Percentiles rank a stretch among this genome's conserved stretches.
phyloP scores from a whole-genome alignment of 208 protist genomes.

The Kentomonas sorsogonicus region DNA sequence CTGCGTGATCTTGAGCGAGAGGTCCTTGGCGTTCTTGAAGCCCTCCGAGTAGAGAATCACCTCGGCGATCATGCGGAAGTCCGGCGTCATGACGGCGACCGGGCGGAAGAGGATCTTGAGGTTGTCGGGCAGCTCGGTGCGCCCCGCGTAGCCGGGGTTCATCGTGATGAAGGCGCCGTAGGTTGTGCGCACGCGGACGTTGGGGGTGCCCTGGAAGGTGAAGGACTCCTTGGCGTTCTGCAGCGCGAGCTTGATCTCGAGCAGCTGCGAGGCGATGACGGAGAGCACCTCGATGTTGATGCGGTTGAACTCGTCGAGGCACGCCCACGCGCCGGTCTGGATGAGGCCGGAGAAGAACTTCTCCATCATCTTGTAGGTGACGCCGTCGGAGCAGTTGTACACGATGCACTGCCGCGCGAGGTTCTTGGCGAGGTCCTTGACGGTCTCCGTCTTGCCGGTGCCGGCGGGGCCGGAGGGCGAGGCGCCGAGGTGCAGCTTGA shows the following conservation, averaged over 20 bases:
- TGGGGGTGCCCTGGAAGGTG: conserved; percentile 94
- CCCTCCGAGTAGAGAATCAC: conserved; percentile 97
- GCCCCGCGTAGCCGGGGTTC: conserved; percentile 99
- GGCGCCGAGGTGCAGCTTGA: conserved; percentile 94
- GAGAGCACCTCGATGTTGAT: conserved; percentile 99
- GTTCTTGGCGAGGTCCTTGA: conserved; percentile 96
- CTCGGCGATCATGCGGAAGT: conserved; percentile 98
- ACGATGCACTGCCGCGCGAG: conserved; percentile 96
- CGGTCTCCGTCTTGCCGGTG: conserved; percentile 97
- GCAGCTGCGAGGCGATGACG: conserved; percentile 96
- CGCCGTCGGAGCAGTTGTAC: conserved; percentile 97
- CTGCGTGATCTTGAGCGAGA: conserved; percentile 97
- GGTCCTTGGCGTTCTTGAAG: conserved; percentile 92
- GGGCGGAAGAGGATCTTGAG: conserved; percentile 97
- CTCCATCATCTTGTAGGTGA: conserved; percentile 98
- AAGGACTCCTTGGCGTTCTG: conserved; percentile 82
- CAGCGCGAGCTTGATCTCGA: conserved; percentile 94
- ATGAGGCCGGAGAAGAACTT: conserved; percentile 97
- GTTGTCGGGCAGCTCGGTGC: conserved; percentile 98
- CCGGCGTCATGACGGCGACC: conserved; percentile 97
- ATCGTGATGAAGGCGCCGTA: conserved; percentile 99
- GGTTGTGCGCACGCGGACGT: conserved; percentile 91
- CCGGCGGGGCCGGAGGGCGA: conserved; percentile 93
- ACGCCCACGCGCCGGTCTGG: conserved; percentile 97
- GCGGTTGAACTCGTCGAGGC: conserved; percentile 98